Conservation (phyloP, 179 eudicot species). For the Vitellaria paradoxa region DNA sequence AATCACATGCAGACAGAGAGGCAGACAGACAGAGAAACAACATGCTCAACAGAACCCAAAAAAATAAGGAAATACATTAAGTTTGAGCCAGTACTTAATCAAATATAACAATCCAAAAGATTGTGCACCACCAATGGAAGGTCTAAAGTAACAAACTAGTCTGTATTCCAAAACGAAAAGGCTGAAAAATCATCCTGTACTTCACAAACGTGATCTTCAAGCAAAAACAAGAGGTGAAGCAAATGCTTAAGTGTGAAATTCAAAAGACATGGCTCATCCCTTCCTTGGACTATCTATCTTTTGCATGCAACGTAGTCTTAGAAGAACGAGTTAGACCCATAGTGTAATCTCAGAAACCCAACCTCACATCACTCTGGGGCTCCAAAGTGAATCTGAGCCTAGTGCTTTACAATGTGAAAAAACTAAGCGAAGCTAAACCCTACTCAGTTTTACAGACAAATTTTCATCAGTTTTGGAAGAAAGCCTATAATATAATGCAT, state of each 20-base stretch:
- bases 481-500: not conserved
- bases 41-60: not conserved
- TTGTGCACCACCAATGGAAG: not conserved
- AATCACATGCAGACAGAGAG: not conserved
- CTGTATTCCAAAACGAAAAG: not conserved
- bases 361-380: not conserved
- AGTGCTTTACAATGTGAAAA: not conserved
- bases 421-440: not conserved
- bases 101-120: not conserved
- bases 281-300: not conserved
- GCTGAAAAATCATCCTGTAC: not conserved
- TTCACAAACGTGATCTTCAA: not conserved
- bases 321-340: not conserved
- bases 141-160: not conserved
- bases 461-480: not conserved
- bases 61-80: not conserved
- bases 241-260: not conserved
- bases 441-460: not conserved
- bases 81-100: not conserved
- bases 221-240: constrained; percentile 8
- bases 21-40: not conserved
- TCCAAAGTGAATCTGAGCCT: not conserved
- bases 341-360: not conserved
- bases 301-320: constrained; percentile 1
- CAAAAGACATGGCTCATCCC: not conserved